Percentiles rank a stretch among this genome's conserved stretches.
phyloP scores from a whole-genome alignment of 768 basidiomycete genomes.

The Hygrophorus pudorinus region DNA sequence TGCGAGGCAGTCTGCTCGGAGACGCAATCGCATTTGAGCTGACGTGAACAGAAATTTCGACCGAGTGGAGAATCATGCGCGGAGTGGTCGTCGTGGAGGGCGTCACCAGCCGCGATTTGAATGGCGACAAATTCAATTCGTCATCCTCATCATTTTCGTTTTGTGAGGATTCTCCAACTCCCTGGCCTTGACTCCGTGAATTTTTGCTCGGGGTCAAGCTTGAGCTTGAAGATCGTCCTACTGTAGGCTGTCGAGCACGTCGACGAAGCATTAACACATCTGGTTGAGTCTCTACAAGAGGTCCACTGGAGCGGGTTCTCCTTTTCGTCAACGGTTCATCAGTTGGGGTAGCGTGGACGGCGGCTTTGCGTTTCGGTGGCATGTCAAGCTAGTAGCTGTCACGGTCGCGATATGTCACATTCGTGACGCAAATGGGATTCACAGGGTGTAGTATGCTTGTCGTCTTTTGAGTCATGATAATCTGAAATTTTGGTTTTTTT shows the following conservation, averaged over 20 bases:
- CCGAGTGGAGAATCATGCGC: slow-evolving; percentile 2
- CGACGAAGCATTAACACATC: neutral
- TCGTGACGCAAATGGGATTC: slow-evolving; percentile 64
- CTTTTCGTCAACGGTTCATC: slow-evolving; percentile 24
- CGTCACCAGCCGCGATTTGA: slow-evolving; percentile 6
- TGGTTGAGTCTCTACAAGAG: slow-evolving; percentile 1
- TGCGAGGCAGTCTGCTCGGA: slow-evolving; percentile 13
- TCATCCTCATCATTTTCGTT: slow-evolving; percentile 7
- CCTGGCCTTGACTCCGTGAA: neutral
- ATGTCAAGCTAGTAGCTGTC: slow-evolving; percentile 13
- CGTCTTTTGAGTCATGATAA: neutral
- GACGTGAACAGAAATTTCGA: slow-evolving; percentile 3
- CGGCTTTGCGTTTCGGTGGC: slow-evolving; percentile 37
- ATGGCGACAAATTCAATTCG: slow-evolving; percentile 17
- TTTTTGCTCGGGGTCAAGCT: neutral
- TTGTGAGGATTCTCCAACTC: neutral
- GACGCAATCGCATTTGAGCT: slow-evolving; percentile 10
- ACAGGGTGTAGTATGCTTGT: slow-evolving; percentile 38
- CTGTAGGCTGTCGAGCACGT: neutral
- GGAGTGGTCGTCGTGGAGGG: neutral
- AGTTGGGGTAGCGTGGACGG: slow-evolving; percentile 7
- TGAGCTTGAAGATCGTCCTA: neutral
- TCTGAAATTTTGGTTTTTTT: slow-evolving; percentile 2
- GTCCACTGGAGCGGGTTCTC: slow-evolving; percentile 15
- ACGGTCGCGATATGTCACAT: slow-evolving; percentile 13